Evolutionary conservation across 2,329 filamentous ascomycete genomes (phyloP), one percentile per base, ranked within the genome.

Genomic region (Hypoxylon sp.): DNA sequence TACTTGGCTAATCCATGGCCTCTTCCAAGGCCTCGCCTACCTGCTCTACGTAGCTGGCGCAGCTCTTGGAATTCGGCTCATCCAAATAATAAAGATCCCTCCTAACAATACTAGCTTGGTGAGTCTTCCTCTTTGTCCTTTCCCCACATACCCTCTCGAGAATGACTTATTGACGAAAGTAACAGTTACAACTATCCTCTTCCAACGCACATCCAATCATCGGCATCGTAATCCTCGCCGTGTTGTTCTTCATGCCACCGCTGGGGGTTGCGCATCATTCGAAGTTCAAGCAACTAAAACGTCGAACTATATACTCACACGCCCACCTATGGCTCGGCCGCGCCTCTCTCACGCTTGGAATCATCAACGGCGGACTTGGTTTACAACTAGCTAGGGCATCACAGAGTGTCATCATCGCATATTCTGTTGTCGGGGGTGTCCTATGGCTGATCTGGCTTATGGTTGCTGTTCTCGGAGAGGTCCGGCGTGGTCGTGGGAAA

Each of bases 161-260:
- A 7, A 45, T 50, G 10, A 10, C 9, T 53, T 19, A 13, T 41
- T 66, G 32, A 63, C 43, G 7, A 23, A 5, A 17, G n/a, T 11
- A 59, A 25, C 58, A 81, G 77, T 65, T 83, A 5, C 67, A 73
- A 11, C 72, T 74, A n/a, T 65, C 74, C 5, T 56, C 72, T 3
- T 73, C 75, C 34, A 82, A 80, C 67, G 79, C 77, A 48, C 84
- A 86, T 68, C 82, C 82, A 34, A 82, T 85, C 67, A 81, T 85
- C 65, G 84, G 84, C 30, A 73, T 85, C 53, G 74, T 83, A 3
- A 72, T 82, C 2, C 76, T 85, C 6, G 77, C 65, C 10, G 59
- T 76, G 0, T 73, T 85, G 4, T 64, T 81, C 67, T 61, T 82
- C 48, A 82, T 85, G 73, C 82, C 83, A 0, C 14, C 81, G 2